Base-by-base conservation (phyloP, 257 asterid species). In the Paraleonurus japonicus region DNA sequence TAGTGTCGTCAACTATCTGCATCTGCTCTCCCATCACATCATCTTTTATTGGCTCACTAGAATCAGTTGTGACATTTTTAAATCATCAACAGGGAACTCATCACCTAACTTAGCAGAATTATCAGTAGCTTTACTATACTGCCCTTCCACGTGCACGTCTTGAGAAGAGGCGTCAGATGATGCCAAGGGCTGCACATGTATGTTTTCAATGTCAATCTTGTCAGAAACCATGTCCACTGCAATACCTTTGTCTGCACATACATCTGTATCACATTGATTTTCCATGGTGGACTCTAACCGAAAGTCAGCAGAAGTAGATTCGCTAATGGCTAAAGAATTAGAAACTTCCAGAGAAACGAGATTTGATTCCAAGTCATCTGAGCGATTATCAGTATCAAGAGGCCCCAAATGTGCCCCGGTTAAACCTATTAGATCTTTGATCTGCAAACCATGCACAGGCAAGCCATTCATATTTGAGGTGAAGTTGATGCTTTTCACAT, bases 401-500 rank as follows among this genome's bases (percentile, higher is more conserved):
- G 69, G 78, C 75, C 74, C 73, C 8, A 69, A 68, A 45, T 41
- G 72, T 53, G 54, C 19, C 70, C 59, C 76, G 24, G 65, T 62
- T 39, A 26, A 17, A 54, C 67, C 19, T 24, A 85, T 64, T 58
- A 88, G 65, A 79, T 88, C 91, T 65, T 79, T 84, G 66, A 90
- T 79, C 79, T 75, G 87, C 67, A 92, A 80, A 66, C 95, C 95
- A 74, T 81, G 90, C 10, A 82, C 79, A 65, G 97, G 95, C 75
- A 89, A 70, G 60, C 86, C 87, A 65, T 89, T 86, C 82, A 85
- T 65, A 62, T 81, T 71, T 5, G 92, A 83, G 63, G 78, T 58
- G 73, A 88, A 85, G 77, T 84, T 80, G 19, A 84, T 75, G 76
- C 83, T 58, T 78, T 89, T 86, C 72, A 73, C 88, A 11, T 74